phyloP scores from a whole-genome alignment of 164 flowering plant species.

The Protea cynaroides region DNA sequence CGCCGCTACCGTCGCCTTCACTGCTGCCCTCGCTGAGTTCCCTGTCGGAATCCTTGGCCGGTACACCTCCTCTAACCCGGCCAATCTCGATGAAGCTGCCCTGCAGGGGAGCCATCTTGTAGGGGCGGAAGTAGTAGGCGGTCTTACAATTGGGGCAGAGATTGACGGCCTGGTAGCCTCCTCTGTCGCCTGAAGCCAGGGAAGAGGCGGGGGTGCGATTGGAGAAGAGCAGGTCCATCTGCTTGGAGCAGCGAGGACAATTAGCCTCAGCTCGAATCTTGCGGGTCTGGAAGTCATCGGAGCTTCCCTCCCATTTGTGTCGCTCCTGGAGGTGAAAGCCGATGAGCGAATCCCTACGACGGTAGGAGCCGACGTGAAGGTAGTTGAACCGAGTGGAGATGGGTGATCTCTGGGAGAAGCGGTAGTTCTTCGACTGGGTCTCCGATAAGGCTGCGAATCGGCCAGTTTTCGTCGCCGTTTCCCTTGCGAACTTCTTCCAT shows the following conservation, averaged over 20 bases:
- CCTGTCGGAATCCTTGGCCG: slow-evolving; percentile 9
- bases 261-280: slow-evolving; percentile 69
- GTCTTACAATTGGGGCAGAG: slow-evolving; percentile 89
- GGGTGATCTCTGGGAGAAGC: slow-evolving; percentile 19
- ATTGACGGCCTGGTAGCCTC: slow-evolving; percentile 49
- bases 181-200: background rate
- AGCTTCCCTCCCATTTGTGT: slow-evolving; percentile 65
- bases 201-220: slow-evolving; percentile 26
- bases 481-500: slow-evolving; percentile 25
- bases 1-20: slow-evolving; percentile 5
- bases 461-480: slow-evolving; percentile 11
- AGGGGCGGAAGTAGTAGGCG: slow-evolving; percentile 65
- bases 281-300: slow-evolving; percentile 30
- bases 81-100: slow-evolving; percentile 87
- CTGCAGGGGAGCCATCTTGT: slow-evolving; percentile 55
- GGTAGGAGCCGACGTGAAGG: slow-evolving; percentile 19
- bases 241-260: slow-evolving; percentile 79
- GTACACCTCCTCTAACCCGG: slow-evolving; percentile 21
- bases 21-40: background rate
- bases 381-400: slow-evolving; percentile 32
- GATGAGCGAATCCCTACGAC: slow-evolving; percentile 26
- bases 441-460: background rate
- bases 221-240: slow-evolving; percentile 67
- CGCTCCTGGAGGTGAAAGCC: slow-evolving; percentile 64
- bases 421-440: slow-evolving; percentile 4